A percentile compares a stretch with the other conserved stretches of the same genome.
Evolutionary conservation across 352 stramenopile species (phyloP).

Genomic region (Globisporangium barbulae): DNA sequence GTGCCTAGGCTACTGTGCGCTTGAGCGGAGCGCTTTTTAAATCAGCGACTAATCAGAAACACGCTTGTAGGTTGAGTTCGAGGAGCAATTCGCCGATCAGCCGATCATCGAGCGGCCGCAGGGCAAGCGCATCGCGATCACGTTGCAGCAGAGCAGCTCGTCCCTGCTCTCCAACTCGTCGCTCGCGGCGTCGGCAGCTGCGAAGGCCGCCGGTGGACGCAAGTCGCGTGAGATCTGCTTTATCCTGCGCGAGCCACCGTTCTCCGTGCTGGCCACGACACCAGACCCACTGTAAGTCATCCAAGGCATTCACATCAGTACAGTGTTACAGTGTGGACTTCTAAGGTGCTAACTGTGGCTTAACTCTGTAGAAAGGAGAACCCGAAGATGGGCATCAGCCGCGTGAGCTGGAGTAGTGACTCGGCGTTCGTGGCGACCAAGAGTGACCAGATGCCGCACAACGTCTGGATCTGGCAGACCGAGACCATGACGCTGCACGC

Average conservation of each 20-base stretch:
- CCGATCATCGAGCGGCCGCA: conserved; percentile 51
- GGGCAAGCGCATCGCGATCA: conserved; percentile 52
- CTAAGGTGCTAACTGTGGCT: not conserved
- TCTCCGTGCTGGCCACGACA: conserved; percentile 62
- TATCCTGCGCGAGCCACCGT: conserved; percentile 59
- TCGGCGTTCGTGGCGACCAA: conserved; percentile 70
- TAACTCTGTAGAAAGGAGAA: conserved; percentile 48
- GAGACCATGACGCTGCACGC: conserved; percentile 69
- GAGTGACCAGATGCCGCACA: conserved; percentile 81
- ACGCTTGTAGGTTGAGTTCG: conserved; percentile 52
- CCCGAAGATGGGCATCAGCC: conserved; percentile 67
- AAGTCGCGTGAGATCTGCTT: conserved; percentile 61
- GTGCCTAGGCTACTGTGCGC: not conserved
- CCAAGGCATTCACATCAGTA: too few species aligned
- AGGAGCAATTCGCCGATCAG: conserved; percentile 58
- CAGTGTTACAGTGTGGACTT: not conserved
- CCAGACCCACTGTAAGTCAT: conserved; percentile 63
- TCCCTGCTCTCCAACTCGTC: conserved; percentile 54
- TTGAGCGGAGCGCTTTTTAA: not conserved
- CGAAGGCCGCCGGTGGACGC: conserved; percentile 48
- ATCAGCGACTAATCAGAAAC: not conserved
- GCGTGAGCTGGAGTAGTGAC: conserved; percentile 63
- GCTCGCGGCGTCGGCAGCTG: conserved; percentile 53
- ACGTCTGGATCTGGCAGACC: conserved; percentile 83
- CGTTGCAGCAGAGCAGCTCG: conserved; percentile 17